Evolutionary conservation across 805 yeast species (phyloP).

Genomic region (Wickerhamomyces bisporus): DNA sequence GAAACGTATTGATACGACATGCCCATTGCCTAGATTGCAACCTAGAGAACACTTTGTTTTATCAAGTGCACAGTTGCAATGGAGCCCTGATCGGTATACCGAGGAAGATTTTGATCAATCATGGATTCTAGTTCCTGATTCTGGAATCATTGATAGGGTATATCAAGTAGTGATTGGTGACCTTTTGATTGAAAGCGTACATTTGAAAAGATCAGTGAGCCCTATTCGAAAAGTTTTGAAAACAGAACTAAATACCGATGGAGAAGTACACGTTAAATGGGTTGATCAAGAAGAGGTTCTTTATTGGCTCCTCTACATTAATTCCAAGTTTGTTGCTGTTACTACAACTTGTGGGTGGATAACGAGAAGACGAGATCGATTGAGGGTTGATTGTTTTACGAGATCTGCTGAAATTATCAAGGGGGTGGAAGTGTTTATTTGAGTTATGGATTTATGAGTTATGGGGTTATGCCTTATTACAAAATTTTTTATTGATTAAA

Average conservation of each 20-base stretch:
- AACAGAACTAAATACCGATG: constrained; percentile 3
- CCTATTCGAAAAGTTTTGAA: constrained; percentile 4
- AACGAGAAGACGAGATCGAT: constrained; percentile 9
- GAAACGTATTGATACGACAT: constrained; percentile 13
- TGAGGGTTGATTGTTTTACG: constrained; percentile 19
- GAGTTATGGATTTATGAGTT: too few relatives aligned
- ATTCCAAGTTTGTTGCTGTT: constrained; percentile 26
- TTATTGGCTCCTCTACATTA: constrained; percentile 28
- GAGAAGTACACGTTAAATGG: constrained; percentile 21
- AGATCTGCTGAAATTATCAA: constrained; percentile 5
- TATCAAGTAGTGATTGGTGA: constrained; percentile 24
- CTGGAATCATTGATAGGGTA: constrained; percentile 2
- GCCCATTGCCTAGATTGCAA: constrained; percentile 17
- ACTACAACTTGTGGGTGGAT: constrained; percentile 7
- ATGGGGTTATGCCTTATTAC: too few relatives aligned
- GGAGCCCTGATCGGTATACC: constrained; percentile 9
- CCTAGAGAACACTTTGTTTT: constrained; percentile 22
- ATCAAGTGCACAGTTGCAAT: constrained; percentile 14
- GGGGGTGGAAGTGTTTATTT: background rate
- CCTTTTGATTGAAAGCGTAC: constrained; percentile 13
- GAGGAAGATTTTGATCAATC: constrained; percentile 13
- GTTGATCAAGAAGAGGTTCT: constrained; percentile 13
- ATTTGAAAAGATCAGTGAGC: background rate
- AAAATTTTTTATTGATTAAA: too few relatives aligned
- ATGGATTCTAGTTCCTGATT: constrained; percentile 24